Conservation (phyloP, 116 monocot genomes). For the Dioscorea cayenensis region DNA sequence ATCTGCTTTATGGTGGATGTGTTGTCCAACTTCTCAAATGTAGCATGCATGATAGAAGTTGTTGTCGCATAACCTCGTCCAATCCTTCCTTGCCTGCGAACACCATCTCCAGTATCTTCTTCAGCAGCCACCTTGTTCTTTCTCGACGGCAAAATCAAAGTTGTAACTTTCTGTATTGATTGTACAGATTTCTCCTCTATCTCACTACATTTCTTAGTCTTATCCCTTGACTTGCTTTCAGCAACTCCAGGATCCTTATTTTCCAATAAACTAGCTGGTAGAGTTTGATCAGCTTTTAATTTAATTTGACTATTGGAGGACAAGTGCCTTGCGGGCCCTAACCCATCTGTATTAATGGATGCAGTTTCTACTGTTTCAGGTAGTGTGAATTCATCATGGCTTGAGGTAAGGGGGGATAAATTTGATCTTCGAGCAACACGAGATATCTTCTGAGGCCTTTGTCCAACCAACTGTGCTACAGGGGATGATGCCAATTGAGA, state of each 20-base stretch:
- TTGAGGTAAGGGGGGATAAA: constrained; percentile 28
- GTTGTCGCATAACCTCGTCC: neutral
- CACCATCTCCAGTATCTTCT: neutral
- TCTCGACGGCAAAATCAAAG: neutral
- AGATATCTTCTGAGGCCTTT: constrained; percentile 48
- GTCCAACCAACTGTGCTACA: constrained; percentile 44
- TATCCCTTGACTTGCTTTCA: neutral
- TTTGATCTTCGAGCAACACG: constrained; percentile 63
- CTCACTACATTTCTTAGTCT: constrained; percentile 3
- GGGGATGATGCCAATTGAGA: constrained; percentile 39
- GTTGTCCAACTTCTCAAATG: neutral
- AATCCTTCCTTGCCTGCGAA: neutral
- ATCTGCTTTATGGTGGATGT: neutral
- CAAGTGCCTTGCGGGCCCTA: neutral
- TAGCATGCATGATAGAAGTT: neutral
- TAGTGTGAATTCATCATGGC: constrained; percentile 20
- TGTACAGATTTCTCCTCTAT: neutral
- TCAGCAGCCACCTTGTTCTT: neutral
- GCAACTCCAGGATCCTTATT: neutral
- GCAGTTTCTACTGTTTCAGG: constrained; percentile 11
- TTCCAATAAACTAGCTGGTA: neutral
- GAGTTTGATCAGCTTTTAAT: neutral
- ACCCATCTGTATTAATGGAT: neutral
- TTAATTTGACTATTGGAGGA: neutral
- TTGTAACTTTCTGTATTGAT: neutral